phyloP scores from a whole-genome alignment of 306 rosid species.

The Fragaria vesca region DNA sequence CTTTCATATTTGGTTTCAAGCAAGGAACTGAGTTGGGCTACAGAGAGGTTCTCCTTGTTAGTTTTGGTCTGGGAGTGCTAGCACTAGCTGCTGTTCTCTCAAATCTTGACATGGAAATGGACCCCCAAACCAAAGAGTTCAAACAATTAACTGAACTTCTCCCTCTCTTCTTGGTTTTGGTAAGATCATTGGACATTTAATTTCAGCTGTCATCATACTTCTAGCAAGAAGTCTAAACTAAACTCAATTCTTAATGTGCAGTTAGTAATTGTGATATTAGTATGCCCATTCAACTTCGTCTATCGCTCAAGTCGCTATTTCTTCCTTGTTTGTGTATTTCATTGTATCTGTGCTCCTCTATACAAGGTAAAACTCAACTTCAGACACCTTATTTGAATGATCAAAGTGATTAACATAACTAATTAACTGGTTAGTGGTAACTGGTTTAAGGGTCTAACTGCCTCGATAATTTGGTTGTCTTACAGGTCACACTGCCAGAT shows the following conservation, averaged over 20 bases:
- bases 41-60: conserved; percentile 43
- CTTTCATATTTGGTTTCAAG: conserved; percentile 79
- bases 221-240: neutral
- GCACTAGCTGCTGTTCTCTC: conserved; percentile 58
- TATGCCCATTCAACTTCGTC: conserved; percentile 63
- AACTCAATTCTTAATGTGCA: conserved; percentile 27
- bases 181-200: conserved; percentile 29
- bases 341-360: conserved; percentile 54
- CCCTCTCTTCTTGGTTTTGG: conserved; percentile 55
- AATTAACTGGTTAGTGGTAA: neutral
- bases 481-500: conserved; percentile 66
- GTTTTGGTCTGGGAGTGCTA: conserved; percentile 46
- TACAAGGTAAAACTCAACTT: conserved; percentile 44
- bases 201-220: conserved; percentile 1
- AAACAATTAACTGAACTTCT: conserved; percentile 55
- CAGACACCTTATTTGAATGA: neutral
- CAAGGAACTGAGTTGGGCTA: conserved; percentile 60
- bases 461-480: neutral
- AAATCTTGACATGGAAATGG: conserved; percentile 75
- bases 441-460: neutral
- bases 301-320: conserved; percentile 61
- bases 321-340: conserved; percentile 50
- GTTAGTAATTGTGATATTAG: conserved; percentile 33
- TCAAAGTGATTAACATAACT: neutral
- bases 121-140: conserved; percentile 45